Evolutionary conservation across 495 filamentous ascomycete genomes (phyloP), one percentile per base, ranked within the genome.

Genomic region (Pyrenopolyporus hunteri): DNA sequence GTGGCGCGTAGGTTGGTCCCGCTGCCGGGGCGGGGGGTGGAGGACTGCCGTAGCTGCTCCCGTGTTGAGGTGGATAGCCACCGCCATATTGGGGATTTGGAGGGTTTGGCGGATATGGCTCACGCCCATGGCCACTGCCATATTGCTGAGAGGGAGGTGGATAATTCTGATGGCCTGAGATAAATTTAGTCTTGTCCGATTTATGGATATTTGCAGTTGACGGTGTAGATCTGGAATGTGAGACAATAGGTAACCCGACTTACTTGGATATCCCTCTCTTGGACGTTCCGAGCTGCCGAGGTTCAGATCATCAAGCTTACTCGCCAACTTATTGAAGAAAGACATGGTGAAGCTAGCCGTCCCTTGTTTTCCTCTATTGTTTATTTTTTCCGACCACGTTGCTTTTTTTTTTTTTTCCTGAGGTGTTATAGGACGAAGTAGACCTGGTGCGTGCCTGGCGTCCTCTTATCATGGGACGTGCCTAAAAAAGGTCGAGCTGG

Each of bases 1-100:
- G 73, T 5, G 76, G 75, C 10, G 71, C 56, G 47, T 83, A 74
- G 5, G 49, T 46, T 22, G 65, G 65, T 4, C 52, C 68, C 19
- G 58, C 35, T 4, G 37, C 22, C 0, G 48, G 35, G 76, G 74
- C 48, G 28, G 76, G 71, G 6, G 73, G 67, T n/a, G 64, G 64
- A 26, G 66, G 69, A 16, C 43, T 53, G 45, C 51, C 56, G 22
- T 70, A 63, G 5, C 55, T 58, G 25, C 46, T 42, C 39, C 45
- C 45, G 28, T 49, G 7, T 10, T 69, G 70, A 43, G 67, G 37
- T 11, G 39, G 40, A 31, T 72, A 73, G 26, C 61, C 56, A 11
- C 48, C 48, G 14, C 51, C 56, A 48, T 64, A 59, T 19, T 39
- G 35, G 3, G 14, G 37, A 6, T 39, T 23, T 16, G 42, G n/a